phyloP scores from a whole-genome alignment of 352 stramenopile genomes.

The Halophytophthora polymorphica region DNA sequence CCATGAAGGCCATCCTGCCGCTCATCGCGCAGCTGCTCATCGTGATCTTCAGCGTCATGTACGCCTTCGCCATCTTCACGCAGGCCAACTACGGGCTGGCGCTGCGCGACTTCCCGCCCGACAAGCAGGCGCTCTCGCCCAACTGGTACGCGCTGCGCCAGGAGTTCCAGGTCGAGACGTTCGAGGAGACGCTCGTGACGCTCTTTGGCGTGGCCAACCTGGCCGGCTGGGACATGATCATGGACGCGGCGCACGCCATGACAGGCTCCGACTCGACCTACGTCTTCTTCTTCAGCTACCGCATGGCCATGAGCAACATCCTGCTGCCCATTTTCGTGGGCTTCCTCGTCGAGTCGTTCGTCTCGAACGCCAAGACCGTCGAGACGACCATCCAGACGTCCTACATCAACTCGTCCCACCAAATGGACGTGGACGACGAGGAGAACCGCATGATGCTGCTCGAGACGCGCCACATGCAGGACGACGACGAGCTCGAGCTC shows the following conservation, averaged over 20 bases:
- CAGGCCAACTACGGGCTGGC: conserved; percentile 70
- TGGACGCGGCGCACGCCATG: conserved; percentile 73
- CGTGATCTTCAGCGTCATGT: conserved; percentile 85
- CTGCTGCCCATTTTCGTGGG: conserved; percentile 81
- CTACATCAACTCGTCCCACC: conserved; percentile 46
- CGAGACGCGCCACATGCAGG: conserved; percentile 38
- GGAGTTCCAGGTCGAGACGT: conserved; percentile 79
- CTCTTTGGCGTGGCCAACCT: conserved; percentile 76
- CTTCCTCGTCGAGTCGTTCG: conserved; percentile 85
- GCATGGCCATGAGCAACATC: conserved; percentile 82
- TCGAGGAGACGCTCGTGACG: conserved; percentile 72
- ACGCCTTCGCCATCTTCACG: conserved; percentile 78
- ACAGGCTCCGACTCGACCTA: conserved; percentile 59
- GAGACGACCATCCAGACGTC: conserved; percentile 61
- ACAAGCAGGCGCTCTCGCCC: conserved; percentile 45
- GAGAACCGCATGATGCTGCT: conserved; percentile 59
- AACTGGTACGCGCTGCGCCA: conserved; percentile 67
- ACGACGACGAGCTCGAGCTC: conserved; percentile 12
- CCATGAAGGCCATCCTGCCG: conserved; percentile 81
- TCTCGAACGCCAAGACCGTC: conserved; percentile 69
- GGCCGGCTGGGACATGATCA: conserved; percentile 75
- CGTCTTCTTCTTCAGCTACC: conserved; percentile 82
- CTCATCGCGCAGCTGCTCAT: conserved; percentile 73
- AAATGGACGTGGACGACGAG: conserved; percentile 37
- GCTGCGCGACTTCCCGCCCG: conserved; percentile 52